Conservation (phyloP, 31 red algal genomes). For the Pterothamnion heteromorphum region DNA sequence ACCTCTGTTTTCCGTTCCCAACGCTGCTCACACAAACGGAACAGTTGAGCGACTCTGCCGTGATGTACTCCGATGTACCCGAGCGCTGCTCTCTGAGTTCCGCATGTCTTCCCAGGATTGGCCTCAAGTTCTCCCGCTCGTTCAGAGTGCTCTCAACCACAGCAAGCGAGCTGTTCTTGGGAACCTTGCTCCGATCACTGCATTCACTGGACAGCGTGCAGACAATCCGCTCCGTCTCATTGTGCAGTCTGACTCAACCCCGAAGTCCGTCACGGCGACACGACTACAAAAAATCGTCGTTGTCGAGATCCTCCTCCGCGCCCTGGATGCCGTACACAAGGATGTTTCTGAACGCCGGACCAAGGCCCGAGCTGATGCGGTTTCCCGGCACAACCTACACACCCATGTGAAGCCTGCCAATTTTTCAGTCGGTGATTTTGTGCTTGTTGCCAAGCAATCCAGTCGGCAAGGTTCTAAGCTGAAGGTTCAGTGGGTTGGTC, state of each 20-base stretch:
- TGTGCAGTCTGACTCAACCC: background rate
- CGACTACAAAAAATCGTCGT: too few species aligned
- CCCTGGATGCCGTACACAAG: background rate
- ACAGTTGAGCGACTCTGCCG: conserved; percentile 51
- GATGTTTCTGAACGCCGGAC: background rate
- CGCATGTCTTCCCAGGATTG: background rate
- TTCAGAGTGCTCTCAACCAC: conserved; percentile 45
- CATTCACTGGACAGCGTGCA: conserved; percentile 22
- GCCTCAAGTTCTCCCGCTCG: conserved; percentile 33
- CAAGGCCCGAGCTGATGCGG: background rate
- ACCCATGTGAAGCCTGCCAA: background rate
- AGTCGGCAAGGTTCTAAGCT: conserved; percentile 31
- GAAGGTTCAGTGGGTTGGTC: background rate
- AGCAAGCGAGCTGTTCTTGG: background rate
- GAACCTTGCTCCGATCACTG: background rate
- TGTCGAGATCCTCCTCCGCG: too few species aligned
- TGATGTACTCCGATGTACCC: conserved; percentile 15
- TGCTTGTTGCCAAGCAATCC: background rate
- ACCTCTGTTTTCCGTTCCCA: conserved; percentile 34
- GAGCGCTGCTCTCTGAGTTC: conserved; percentile 48
- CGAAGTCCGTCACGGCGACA: too few species aligned
- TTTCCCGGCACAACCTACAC: background rate
- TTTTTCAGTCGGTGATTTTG: conserved; percentile 15
- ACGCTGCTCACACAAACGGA: conserved; percentile 35
- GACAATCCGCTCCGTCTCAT: conserved; percentile 28